Conservation (phyloP, 352 stramenopile species). For the Phytophthora agathidicida region DNA sequence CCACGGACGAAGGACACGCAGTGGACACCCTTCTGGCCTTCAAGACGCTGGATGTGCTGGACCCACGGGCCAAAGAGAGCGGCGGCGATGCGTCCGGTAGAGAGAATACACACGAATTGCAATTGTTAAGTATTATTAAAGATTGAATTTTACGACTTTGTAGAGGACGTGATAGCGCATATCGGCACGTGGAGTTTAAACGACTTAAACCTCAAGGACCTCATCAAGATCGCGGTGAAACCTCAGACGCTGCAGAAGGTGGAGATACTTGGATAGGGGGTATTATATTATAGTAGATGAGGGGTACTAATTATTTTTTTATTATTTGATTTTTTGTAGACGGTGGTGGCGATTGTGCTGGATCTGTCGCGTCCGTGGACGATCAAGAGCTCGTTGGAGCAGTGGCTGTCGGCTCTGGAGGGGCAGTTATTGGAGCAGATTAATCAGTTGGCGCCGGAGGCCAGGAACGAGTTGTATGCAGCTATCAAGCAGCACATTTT, state of each 20-base stretch:
- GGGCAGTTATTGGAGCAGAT: slow-evolving; percentile 77
- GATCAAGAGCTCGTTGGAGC: slow-evolving; percentile 81
- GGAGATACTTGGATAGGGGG: background rate
- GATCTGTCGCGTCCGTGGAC: slow-evolving; percentile 82
- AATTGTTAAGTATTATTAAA: too few relatives aligned
- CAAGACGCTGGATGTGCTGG: slow-evolving; percentile 68
- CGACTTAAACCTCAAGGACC: slow-evolving; percentile 65
- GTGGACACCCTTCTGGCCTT: slow-evolving; percentile 64
- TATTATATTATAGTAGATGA: background rate
- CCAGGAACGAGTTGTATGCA: slow-evolving; percentile 64
- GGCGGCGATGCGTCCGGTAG: slow-evolving; percentile 48
- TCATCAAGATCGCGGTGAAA: slow-evolving; percentile 75
- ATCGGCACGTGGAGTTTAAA: slow-evolving; percentile 84
- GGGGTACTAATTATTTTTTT: slow-evolving; percentile 3
- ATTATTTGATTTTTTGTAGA: slow-evolving; percentile 41
- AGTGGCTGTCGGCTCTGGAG: slow-evolving; percentile 82
- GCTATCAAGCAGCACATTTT: slow-evolving; percentile 78
- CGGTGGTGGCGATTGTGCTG: slow-evolving; percentile 66
- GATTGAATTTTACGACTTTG: too few relatives aligned
- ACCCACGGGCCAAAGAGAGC: slow-evolving; percentile 65
- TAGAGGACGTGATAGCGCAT: slow-evolving; percentile 79
- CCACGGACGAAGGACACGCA: slow-evolving; percentile 31
- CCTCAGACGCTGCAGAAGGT: slow-evolving; percentile 59
- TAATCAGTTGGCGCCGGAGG: slow-evolving; percentile 56
- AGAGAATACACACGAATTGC: background rate